phyloP scores from a whole-genome alignment of 2,329 filamentous ascomycete species.

The Pseudogymnoascus verrucosus region DNA sequence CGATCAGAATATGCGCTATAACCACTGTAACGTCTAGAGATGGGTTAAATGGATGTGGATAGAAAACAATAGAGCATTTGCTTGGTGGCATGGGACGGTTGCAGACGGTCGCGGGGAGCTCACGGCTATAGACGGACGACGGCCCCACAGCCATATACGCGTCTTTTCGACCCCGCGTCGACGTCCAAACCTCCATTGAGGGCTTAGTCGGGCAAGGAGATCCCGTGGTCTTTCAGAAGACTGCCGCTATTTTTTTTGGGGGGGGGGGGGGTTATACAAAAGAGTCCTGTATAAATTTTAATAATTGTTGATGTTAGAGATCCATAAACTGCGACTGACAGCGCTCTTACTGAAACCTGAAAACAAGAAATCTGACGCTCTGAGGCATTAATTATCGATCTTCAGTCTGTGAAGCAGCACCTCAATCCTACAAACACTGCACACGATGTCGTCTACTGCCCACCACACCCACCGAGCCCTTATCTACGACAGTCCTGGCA shows the following conservation, averaged over 20 bases:
- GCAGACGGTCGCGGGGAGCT: neutral
- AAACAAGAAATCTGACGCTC: neutral
- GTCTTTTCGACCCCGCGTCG: neutral
- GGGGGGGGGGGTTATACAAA: neutral
- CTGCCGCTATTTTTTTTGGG: neutral
- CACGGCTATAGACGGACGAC: neutral
- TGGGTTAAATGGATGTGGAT: neutral
- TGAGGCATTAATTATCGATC: neutral
- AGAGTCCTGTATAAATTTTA: neutral
- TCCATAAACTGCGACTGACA: neutral
- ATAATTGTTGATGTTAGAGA: neutral
- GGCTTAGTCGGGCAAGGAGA: neutral
- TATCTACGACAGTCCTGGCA: conserved; percentile 58
- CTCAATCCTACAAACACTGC: neutral
- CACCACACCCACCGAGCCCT: neutral
- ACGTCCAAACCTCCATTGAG: neutral
- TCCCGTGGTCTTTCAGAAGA: neutral
- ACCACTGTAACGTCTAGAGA: neutral
- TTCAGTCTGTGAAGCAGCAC: neutral
- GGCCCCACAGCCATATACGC: neutral
- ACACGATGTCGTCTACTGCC: neutral
- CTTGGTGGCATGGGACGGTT: neutral
- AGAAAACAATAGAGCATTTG: neutral
- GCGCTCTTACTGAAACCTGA: neutral
- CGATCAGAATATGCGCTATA: neutral